phyloP scores from a whole-genome alignment of 129 eudicot species.

The Helianthus tuberosus region DNA sequence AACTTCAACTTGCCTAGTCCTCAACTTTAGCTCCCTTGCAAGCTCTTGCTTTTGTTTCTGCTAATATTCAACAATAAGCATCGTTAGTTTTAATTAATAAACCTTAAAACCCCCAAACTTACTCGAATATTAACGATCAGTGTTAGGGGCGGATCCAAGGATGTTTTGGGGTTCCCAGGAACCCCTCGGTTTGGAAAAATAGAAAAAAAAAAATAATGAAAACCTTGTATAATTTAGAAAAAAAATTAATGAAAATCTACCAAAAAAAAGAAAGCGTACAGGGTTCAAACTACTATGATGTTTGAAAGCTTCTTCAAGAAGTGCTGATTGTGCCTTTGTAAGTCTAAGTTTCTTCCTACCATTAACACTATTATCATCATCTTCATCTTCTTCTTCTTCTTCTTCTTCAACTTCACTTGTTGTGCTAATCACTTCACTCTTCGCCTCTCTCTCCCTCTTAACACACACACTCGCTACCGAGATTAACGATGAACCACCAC shows the following conservation, averaged over 20 bases:
- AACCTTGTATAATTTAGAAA: no score
- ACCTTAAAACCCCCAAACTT: no score
- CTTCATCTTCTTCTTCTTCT: conserved; percentile 68
- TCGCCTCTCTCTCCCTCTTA: conserved; percentile 75
- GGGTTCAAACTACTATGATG: conserved; percentile 85
- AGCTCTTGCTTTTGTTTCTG: conserved; percentile 94
- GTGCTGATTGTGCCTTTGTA: conserved; percentile 83
- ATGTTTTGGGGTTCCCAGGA: no score
- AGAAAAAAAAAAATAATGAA: no score
- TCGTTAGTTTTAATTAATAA: conserved; percentile 15
- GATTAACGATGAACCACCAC: conserved; percentile 41
- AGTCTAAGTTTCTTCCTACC: conserved; percentile 88
- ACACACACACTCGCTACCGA: conserved; percentile 49
- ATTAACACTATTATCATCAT: conserved; percentile 32
- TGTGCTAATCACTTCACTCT: conserved; percentile 56
- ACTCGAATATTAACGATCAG: neutral
- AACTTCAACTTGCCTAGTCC: conserved; percentile 92
- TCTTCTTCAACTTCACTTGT: conserved; percentile 23
- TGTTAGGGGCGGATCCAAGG: no score
- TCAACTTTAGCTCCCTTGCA: conserved; percentile 70
- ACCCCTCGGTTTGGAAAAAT: no score
- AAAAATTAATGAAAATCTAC: no score
- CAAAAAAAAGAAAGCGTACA: conserved; percentile 37
- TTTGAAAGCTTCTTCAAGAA: conserved; percentile 87
- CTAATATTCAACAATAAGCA: conserved; percentile 39